phyloP scores from a whole-genome alignment of 73 alveolate genomes.

The Blepharisma japonicum region DNA sequence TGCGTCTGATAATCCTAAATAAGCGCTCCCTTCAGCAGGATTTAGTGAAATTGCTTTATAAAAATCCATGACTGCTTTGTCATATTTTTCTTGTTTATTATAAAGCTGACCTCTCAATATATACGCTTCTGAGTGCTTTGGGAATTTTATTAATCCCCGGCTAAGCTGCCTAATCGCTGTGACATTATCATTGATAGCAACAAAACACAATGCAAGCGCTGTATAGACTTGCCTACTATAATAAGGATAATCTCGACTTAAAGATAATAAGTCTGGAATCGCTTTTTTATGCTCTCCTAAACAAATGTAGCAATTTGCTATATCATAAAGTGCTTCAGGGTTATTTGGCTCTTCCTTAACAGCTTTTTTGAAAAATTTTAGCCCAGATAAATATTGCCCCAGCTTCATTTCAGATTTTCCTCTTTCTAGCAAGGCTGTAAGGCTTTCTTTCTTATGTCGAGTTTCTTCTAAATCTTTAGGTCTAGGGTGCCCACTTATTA shows the following conservation, averaged over 20 bases:
- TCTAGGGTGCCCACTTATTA: slow-evolving; percentile 22
- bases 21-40: slow-evolving; percentile 51
- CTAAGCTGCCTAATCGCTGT: slow-evolving; percentile 37
- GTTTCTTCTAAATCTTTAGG: slow-evolving; percentile 7
- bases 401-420: not conserved
- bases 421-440: not conserved
- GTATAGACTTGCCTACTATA: not conserved
- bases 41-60: slow-evolving; percentile 40
- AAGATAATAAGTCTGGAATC: not conserved
- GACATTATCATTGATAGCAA: not conserved
- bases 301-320: slow-evolving; percentile 10
- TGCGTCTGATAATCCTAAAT: slow-evolving; percentile 56
- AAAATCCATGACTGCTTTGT: slow-evolving; percentile 52
- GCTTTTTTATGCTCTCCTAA: slow-evolving; percentile 2
- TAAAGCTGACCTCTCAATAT: slow-evolving; percentile 48
- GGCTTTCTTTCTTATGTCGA: not conserved
- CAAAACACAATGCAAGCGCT: slow-evolving; percentile 18
- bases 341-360: slow-evolving; percentile 19
- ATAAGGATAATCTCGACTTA: slow-evolving; percentile 7
- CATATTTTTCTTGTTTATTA: slow-evolving; percentile 38
- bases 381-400: not conserved
- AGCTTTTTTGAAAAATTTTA: not conserved
- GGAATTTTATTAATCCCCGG: slow-evolving; percentile 41
- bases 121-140: slow-evolving; percentile 51
- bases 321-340: slow-evolving; percentile 12